These are phyloP conservation scores for Zygosaccharomyces kombuchaensis DNA, from an alignment of 805 yeast genomes.

Conservation along the genomic window DNA sequence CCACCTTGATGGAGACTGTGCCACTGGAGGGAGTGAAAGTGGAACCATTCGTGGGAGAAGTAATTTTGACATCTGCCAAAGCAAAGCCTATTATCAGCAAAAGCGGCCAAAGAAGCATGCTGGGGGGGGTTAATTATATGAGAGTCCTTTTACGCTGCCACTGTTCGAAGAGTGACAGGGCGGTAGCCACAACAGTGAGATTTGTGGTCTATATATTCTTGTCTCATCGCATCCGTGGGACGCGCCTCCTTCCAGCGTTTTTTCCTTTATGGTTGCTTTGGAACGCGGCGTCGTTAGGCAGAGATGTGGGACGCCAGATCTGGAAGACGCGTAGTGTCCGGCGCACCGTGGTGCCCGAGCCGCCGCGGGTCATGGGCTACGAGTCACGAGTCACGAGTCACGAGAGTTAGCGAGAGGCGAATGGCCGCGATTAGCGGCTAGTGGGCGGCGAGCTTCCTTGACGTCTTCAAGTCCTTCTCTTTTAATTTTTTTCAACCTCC, in stretches of 20 bases:
- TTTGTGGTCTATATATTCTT: not conserved
- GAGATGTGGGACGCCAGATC: not conserved
- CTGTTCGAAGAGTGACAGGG: not conserved
- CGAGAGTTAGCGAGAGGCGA: no score
- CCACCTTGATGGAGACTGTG: constrained; percentile 26
- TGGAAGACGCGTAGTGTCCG: not conserved
- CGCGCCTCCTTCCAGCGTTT: not conserved
- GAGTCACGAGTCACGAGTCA: no score
- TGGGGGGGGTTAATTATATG: constrained; percentile 34
- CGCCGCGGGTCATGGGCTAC: no score
- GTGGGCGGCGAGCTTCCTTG: no score
- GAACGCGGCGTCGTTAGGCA: not conserved
- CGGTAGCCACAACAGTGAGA: not conserved
- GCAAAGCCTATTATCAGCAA: constrained; percentile 17
- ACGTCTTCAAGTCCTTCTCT: no score
- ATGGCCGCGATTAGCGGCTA: no score
- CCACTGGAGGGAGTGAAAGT: constrained; percentile 27
- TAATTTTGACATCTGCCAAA: constrained; percentile 26
- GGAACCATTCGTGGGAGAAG: constrained; percentile 22
- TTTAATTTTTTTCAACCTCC: no score
- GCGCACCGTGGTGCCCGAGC: not conserved
- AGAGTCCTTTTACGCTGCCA: constrained; percentile 15
- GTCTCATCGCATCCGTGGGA: not conserved
- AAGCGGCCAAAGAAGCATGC: constrained; percentile 24
- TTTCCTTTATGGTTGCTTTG: not conserved